Percentiles rank a stretch among this genome's conserved stretches.
Conservation (phyloP, 768 basidiomycete species). For the Naganishia antarctica region DNA sequence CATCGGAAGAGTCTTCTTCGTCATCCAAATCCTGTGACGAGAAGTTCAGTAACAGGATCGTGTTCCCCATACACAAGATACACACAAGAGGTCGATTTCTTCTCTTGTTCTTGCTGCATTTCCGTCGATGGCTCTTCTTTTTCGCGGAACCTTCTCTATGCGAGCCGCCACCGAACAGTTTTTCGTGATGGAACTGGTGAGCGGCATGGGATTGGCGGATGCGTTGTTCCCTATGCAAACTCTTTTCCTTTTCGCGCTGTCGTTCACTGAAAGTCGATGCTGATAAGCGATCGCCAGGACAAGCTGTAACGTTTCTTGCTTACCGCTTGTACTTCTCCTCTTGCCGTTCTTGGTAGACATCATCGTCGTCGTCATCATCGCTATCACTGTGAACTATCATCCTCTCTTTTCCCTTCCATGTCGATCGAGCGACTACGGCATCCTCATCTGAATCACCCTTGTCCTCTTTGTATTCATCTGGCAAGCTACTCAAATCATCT, state of each 20-base stretch:
- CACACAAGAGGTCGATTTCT: not conserved
- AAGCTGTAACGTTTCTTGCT: not conserved
- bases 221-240: constrained; percentile 6
- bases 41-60: too few species aligned
- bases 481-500: constrained; percentile 28
- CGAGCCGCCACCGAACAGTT: constrained; percentile 14
- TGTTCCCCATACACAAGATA: too few species aligned
- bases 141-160: not conserved
- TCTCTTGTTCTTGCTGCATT: constrained; percentile 11
- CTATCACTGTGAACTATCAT: constrained; percentile 5
- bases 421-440: not conserved
- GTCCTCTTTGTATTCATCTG: constrained; percentile 28
- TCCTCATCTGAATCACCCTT: constrained; percentile 17
- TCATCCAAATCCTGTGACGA: constrained; percentile 10
- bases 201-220: constrained; percentile 10
- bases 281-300: not conserved
- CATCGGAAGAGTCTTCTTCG: not conserved
- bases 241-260: constrained; percentile 17
- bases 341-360: constrained; percentile 6
- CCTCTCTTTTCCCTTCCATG: constrained; percentile 19
- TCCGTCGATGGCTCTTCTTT: constrained; percentile 5
- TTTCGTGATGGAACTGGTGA: constrained; percentile 18
- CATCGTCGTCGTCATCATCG: not conserved
- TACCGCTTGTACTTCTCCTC: constrained; percentile 16
- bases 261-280: not conserved